Evolutionary conservation across 2,329 filamentous ascomycete genomes (phyloP), one percentile per base, ranked within the genome.

Genomic region (Alternaria triticina): DNA sequence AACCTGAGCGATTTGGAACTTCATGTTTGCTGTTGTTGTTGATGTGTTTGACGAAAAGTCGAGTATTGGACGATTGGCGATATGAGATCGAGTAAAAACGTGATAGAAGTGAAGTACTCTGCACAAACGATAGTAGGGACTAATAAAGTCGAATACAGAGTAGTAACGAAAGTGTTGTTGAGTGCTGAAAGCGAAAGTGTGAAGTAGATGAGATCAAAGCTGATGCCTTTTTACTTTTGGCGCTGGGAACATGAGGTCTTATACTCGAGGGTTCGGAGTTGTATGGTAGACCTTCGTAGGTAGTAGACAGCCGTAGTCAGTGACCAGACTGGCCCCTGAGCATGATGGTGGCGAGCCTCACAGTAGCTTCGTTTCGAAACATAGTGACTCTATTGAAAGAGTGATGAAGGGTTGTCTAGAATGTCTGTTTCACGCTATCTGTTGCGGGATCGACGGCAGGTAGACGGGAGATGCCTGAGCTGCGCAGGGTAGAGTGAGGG

Each of bases 361-460:
- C 30, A 33, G 52, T 50, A 50, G 54, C 36, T 23, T 43, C 28
- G 55, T 62, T 62, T 59, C 55, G 59, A 59, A 62, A 62, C 59
- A 47, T 54, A 49, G 40, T 43, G 45, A 50, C 40, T 52, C 40
- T 47, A 36, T 49, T 28, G 27, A 44, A 44, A 40, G 40, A 54
- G 23, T 52, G 44, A 54, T 57, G 47, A 49, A 54, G 49, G 55
- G 59, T 20, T 54, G 40, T 43, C 55, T 59, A 62, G 49, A 52
- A 15, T 40, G 17, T 47, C 22, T 20, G 55, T 54, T 45, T 51
- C 50, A 33, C 33, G 55, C 46, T 20, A 57, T 43, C 15, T 45
- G 22, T 20, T 15, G 55, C 30, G 55, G 47, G 43, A 62, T 59
- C 55, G 59, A 59, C 55, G 30, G 30, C 20, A 25, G 36, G 30